Percentiles rank a stretch among this genome's conserved stretches.
These are phyloP conservation scores for Sporothrix sp. DNA, from an alignment of 2,329 filamentous ascomycete genomes.

Conservation along the genomic window DNA sequence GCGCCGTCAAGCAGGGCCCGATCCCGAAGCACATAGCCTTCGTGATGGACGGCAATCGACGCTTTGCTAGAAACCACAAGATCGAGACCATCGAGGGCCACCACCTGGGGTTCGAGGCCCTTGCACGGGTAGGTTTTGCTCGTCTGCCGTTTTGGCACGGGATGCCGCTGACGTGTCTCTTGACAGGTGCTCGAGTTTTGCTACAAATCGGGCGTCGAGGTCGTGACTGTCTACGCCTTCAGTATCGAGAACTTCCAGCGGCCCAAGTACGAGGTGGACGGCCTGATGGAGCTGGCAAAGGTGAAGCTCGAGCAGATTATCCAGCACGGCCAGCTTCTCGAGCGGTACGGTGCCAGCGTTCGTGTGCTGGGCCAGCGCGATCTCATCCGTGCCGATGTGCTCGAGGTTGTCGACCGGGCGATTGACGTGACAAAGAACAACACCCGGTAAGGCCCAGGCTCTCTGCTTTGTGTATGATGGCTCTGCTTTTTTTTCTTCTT, in stretches of 20 bases:
- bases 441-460: constrained; percentile 47
- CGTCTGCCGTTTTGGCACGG: neutral
- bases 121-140: constrained; percentile 59
- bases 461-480: neutral
- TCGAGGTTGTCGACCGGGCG: constrained; percentile 78
- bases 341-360: constrained; percentile 83
- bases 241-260: constrained; percentile 99
- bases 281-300: constrained; percentile 95
- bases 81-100: constrained; percentile 97
- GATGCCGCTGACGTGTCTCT: constrained; percentile 15
- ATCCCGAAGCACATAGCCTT: constrained; percentile 97
- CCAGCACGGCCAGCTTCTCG: constrained; percentile 85
- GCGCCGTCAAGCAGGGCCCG: constrained; percentile 78
- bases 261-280: constrained; percentile 91
- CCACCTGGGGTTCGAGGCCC: constrained; percentile 87
- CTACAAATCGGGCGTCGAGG: constrained; percentile 94
- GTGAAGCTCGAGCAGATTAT: constrained; percentile 85
- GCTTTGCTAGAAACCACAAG: constrained; percentile 79
- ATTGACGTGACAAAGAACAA: constrained; percentile 82
- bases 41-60: constrained; percentile 96
- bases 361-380: constrained; percentile 77
- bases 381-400: constrained; percentile 75
- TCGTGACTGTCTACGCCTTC: constrained; percentile 96
- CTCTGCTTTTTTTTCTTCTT: neutral
- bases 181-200: constrained; percentile 83